phyloP scores from a whole-genome alignment of 192 early-diverging fungal species.

The Gryganskiella cystojenkinii region DNA sequence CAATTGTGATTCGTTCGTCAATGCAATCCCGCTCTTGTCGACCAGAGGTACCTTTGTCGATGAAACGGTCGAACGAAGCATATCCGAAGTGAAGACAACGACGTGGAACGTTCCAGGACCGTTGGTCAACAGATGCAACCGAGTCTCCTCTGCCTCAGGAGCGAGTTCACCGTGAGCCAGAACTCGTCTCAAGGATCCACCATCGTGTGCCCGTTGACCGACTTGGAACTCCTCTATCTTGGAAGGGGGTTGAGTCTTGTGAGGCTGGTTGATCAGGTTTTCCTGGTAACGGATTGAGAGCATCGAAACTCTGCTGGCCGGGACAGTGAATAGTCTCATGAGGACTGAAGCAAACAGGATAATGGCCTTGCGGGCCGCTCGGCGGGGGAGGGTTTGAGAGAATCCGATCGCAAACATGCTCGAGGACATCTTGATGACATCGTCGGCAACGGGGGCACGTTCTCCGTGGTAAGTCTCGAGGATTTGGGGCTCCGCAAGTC shows the following conservation, averaged over 20 bases:
- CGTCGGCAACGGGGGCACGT: constrained; percentile 28
- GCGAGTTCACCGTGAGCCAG: constrained; percentile 15
- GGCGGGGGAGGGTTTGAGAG: not conserved
- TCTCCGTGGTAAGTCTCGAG: constrained; percentile 41
- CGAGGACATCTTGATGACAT: constrained; percentile 39
- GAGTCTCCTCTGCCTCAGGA: not conserved
- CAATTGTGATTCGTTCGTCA: constrained; percentile 25
- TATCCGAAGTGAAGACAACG: constrained; percentile 43
- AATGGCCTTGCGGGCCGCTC: constrained; percentile 10
- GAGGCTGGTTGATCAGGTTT: constrained; percentile 34
- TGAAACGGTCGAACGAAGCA: constrained; percentile 15
- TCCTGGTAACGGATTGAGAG: constrained; percentile 23
- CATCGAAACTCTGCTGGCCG: constrained; percentile 37
- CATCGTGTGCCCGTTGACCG: constrained; percentile 47
- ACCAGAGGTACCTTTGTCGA: constrained; percentile 4
- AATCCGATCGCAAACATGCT: constrained; percentile 39
- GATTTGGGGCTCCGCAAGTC: constrained; percentile 2
- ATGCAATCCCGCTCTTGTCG: not conserved
- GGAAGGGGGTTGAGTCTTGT: constrained; percentile 17
- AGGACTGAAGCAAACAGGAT: constrained; percentile 17
- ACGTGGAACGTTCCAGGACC: constrained; percentile 47
- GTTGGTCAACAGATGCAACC: constrained; percentile 28
- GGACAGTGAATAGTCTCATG: constrained; percentile 16
- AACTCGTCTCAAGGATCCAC: constrained; percentile 15
- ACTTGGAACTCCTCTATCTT: constrained; percentile 22